These are phyloP conservation scores for Phaffia australis DNA, from an alignment of 768 basidiomycete species.

Conservation along the genomic window DNA sequence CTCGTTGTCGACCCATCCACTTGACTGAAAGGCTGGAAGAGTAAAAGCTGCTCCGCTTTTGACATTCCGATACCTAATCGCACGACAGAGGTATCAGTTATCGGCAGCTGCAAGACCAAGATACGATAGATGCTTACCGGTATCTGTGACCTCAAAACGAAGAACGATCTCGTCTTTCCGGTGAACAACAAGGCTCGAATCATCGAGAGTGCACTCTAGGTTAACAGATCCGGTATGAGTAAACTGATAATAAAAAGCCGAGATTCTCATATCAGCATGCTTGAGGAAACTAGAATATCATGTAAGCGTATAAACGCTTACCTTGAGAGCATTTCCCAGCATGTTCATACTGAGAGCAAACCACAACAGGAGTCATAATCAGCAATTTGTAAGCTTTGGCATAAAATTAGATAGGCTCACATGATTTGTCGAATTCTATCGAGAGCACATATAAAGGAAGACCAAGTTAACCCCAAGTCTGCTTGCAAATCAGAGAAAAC, in stretches of 20 bases:
- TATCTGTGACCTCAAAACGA: conserved; percentile 44
- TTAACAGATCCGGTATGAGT: conserved; percentile 55
- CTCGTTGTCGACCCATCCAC: conserved; percentile 69
- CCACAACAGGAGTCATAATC: conserved; percentile 29
- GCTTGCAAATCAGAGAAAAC: neutral
- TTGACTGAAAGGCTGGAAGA: conserved; percentile 68
- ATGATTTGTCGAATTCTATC: conserved; percentile 62
- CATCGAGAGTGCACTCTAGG: conserved; percentile 52
- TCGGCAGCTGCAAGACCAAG: neutral
- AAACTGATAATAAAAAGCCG: conserved; percentile 41
- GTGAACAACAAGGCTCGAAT: neutral
- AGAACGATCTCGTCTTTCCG: conserved; percentile 41
- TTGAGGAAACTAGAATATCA: neutral
- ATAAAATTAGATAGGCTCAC: conserved; percentile 5
- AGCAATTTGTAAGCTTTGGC: neutral
- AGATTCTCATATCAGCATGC: neutral
- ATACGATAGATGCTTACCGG: neutral
- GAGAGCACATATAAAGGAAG: conserved; percentile 44
- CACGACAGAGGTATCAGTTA: neutral
- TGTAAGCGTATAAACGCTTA: neutral
- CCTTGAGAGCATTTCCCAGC: conserved; percentile 59
- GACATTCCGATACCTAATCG: conserved; percentile 56
- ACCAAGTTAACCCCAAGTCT: conserved; percentile 35
- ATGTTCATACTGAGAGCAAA: conserved; percentile 49
- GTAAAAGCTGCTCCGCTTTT: conserved; percentile 52